Base-by-base conservation (phyloP, 331 rosid species). In the Malus hybrid region DNA sequence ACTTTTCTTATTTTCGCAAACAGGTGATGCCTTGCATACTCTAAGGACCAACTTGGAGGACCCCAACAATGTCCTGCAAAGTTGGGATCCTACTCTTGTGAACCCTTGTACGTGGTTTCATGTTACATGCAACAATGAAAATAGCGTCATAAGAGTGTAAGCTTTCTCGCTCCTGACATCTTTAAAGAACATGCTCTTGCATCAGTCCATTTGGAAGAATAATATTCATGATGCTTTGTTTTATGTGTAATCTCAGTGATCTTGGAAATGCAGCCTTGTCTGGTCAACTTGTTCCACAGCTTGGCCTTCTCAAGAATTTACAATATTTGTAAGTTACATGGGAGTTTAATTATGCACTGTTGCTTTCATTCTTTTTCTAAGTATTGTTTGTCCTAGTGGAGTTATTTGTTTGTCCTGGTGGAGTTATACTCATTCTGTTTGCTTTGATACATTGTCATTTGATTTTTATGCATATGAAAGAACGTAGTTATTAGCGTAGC, bases 11-110 rank as follows among this genome's bases (percentile, higher is more conserved):
- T 52, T 64, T 75, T 72, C 2, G 3, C 77, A 44, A 77, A 79
- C 90, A 94, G 99, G 99, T 46, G 99, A 94, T 81, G 99, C 99
- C 74, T 84, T 94, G 79, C 99, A 94, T 78, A 92, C 87, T 80
- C 87, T 94, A 57, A 79, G 97, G 87, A 82, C 90, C 80, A 94
- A 89, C 80, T 90, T 94, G 76, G 86, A 73, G 70, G 99, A 94
- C 75, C 99, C 99, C 59, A 92, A 90, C 86, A 94, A 90, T 85
- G 97, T 94, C 67, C 79, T 94, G 81, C 97, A 92, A 80, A 94
- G 99, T 85, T 94, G 99, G 99, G 99, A 94, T 86, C 99, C 99
- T 65, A 94, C 99, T 12, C 99, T 92, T 56, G 99, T 94, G 71
- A 94, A 94, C 83, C 99, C 99, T 1, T 94, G 99, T 73, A 94